Conservation (phyloP, 2,329 filamentous ascomycete species). For the Diaporthe sp. region DNA sequence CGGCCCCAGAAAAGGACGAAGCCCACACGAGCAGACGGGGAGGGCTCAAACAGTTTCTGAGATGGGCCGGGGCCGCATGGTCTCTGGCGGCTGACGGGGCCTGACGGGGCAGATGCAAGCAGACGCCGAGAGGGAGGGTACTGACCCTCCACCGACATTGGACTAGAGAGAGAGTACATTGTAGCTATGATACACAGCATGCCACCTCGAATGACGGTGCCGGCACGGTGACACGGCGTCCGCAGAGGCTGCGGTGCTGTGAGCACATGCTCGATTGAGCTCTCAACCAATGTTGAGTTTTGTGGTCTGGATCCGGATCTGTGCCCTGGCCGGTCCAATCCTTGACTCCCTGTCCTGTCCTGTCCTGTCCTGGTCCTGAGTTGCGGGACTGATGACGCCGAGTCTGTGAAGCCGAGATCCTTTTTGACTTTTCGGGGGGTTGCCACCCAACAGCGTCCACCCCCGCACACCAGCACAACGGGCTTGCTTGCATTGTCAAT, state of each 20-base stretch:
- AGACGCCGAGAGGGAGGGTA: conserved; percentile 13
- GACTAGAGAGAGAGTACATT: neutral
- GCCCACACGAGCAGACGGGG: conserved; percentile 21
- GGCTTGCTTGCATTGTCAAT: conserved; percentile 33
- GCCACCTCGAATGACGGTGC: conserved; percentile 6
- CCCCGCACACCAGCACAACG: conserved; percentile 32
- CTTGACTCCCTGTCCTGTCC: neutral
- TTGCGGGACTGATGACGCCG: conserved; percentile 38
- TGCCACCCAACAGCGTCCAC: conserved; percentile 34
- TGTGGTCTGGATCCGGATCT: conserved; percentile 24
- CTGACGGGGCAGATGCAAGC: conserved; percentile 14
- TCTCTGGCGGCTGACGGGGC: conserved; percentile 28
- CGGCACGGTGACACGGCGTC: conserved; percentile 27
- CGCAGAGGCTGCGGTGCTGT: conserved; percentile 9
- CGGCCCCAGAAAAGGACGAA: conserved; percentile 14
- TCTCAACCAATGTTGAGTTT: neutral
- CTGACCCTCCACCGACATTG: neutral
- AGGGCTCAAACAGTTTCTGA: conserved; percentile 27
- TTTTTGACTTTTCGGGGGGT: conserved; percentile 24
- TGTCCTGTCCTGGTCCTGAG: conserved; percentile 22
- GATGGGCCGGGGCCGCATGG: conserved; percentile 13
- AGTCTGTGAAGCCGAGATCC: conserved; percentile 35
- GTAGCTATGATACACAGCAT: neutral
- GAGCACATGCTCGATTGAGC: conserved; percentile 9
- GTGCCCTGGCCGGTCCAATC: conserved; percentile 8